A percentile compares a stretch with the other conserved stretches of the same genome.
Evolutionary conservation across 495 filamentous ascomycete species (phyloP).

Genomic region (Lepraria neglecta): DNA sequence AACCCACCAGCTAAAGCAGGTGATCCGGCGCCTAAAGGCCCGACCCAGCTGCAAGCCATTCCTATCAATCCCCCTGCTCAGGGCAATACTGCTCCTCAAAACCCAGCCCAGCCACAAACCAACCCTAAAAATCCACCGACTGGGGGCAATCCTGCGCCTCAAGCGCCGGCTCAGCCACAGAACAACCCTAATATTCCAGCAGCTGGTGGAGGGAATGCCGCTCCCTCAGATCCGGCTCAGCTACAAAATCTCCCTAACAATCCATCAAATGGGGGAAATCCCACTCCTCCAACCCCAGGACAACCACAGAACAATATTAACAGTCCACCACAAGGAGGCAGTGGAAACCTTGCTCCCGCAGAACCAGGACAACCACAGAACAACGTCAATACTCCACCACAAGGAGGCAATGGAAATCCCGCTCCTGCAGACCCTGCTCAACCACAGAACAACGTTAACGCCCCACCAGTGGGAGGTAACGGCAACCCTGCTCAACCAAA

Average conservation of each 20-base stretch:
- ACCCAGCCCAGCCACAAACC: neutral
- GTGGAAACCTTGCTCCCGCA: neutral
- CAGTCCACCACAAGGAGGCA: neutral
- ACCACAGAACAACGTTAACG: neutral
- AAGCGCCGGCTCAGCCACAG: neutral
- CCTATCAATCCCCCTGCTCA: slow-evolving; percentile 1
- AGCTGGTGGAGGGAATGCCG: neutral
- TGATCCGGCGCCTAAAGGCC: neutral
- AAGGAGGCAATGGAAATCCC: neutral
- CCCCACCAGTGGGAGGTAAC: neutral
- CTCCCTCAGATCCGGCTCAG: neutral
- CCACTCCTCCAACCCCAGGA: neutral
- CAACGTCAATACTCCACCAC: neutral
- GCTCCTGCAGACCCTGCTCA: neutral
- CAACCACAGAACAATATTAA: neutral
- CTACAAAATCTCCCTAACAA: too few species aligned
- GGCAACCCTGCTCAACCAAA: neutral
- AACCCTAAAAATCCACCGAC: neutral
- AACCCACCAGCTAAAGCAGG: neutral
- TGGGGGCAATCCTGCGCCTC: neutral
- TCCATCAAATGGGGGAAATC: neutral
- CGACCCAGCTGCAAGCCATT: neutral
- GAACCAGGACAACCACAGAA: neutral
- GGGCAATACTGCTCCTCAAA: neutral
- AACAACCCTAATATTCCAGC: neutral